A percentile compares a stretch with the other conserved stretches of the same genome.
phyloP scores from a whole-genome alignment of 2,329 filamentous ascomycete genomes.

The Penicillium decumbens region DNA sequence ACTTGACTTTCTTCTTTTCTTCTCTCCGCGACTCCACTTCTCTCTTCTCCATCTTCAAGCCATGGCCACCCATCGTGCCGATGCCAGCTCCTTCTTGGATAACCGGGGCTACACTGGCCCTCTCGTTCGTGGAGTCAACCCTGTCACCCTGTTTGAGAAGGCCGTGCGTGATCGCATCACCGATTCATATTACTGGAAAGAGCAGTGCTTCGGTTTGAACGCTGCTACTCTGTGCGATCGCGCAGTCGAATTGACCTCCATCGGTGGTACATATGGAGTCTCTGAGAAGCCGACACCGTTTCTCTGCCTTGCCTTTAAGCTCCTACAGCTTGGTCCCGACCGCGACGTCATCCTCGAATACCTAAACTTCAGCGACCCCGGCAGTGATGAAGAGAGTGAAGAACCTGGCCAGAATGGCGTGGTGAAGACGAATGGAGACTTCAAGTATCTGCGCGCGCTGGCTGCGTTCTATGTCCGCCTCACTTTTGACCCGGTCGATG shows the following conservation, averaged over 20 bases:
- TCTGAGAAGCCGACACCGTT: constrained; percentile 85
- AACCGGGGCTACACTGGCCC: constrained; percentile 75
- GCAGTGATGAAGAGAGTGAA: constrained; percentile 41
- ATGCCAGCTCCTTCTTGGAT: constrained; percentile 74
- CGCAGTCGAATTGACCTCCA: constrained; percentile 74
- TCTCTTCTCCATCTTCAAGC: constrained; percentile 1
- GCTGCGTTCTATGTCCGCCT: constrained; percentile 91
- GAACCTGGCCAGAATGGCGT: constrained; percentile 27
- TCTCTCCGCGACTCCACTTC: constrained; percentile 3
- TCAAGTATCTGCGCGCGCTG: constrained; percentile 78
- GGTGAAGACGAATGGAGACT: constrained; percentile 42
- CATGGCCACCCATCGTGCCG: constrained; percentile 64
- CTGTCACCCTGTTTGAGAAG: constrained; percentile 93
- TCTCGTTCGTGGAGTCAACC: constrained; percentile 84
- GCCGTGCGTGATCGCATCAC: constrained; percentile 92
- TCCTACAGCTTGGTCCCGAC: constrained; percentile 79
- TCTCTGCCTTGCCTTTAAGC: constrained; percentile 88
- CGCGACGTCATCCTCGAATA: constrained; percentile 77
- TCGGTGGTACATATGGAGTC: constrained; percentile 82
- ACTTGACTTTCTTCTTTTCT: constrained; percentile 7
- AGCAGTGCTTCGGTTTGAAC: constrained; percentile 96
- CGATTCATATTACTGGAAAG: constrained; percentile 96
- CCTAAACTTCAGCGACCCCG: constrained; percentile 71
- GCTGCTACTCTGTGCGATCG: constrained; percentile 75
- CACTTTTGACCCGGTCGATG: constrained; percentile 74